phyloP scores from a whole-genome alignment of 306 rosid genomes.

The Sindora glabra region DNA sequence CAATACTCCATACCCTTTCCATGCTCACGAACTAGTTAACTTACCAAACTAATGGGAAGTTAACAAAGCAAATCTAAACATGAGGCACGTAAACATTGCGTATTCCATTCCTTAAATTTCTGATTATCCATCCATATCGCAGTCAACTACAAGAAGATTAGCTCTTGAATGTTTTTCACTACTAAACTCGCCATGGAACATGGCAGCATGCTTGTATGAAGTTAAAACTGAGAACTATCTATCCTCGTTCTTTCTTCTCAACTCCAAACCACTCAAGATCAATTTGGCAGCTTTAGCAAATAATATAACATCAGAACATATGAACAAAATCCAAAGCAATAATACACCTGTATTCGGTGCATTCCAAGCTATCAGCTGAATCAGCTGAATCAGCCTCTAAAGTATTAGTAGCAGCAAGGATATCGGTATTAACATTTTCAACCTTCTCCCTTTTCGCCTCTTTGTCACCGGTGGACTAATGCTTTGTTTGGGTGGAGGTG shows the following conservation, averaged over 20 bases:
- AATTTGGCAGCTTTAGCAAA: not conserved
- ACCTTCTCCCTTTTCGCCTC: conserved; percentile 30
- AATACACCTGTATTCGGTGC: conserved; percentile 59
- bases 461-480: conserved; percentile 22
- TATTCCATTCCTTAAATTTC: not conserved
- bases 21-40: not conserved
- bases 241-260: not conserved
- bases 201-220: no score
- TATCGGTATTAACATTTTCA: conserved; percentile 29
- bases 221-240: not conserved
- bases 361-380: conserved; percentile 38
- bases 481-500: no score
- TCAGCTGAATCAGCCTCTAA: conserved; percentile 28
- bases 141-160: not conserved
- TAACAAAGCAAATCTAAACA: not conserved
- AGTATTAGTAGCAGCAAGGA: conserved; percentile 15
- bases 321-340: not conserved
- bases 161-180: not conserved
- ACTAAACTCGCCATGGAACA: no score
- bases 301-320: conserved; percentile 2
- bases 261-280: not conserved
- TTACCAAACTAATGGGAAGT: not conserved
- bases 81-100: not conserved
- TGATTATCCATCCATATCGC: not conserved
- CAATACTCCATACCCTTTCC: not conserved